These are phyloP conservation scores for Fomitiporia mediterranea DNA, from an alignment of 1,284 basidiomycete genomes.

Conservation along the genomic window DNA sequence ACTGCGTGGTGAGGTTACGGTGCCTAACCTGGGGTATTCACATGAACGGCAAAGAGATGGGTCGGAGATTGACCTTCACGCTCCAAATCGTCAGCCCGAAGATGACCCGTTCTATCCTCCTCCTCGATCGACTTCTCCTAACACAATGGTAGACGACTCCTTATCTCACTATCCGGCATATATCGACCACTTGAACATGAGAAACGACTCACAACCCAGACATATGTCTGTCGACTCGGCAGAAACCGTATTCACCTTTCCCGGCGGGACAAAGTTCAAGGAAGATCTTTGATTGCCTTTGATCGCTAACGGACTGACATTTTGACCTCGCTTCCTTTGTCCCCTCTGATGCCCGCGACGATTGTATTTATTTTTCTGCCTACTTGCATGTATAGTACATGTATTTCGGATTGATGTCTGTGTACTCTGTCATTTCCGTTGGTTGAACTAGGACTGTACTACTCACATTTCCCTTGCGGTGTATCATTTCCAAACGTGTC, in stretches of 20 bases:
- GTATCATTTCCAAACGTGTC: too few species aligned
- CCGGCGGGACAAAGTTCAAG: conserved; percentile 20
- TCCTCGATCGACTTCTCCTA: not conserved
- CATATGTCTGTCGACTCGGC: conserved; percentile 15
- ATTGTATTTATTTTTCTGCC: not conserved
- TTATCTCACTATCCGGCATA: not conserved
- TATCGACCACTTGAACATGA: not conserved
- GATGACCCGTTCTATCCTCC: conserved; percentile 3
- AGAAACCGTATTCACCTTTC: conserved; percentile 12
- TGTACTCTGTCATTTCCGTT: too few species aligned
- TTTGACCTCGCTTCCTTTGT: not conserved
- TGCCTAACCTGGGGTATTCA: not conserved
- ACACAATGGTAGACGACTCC: not conserved
- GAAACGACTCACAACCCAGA: not conserved
- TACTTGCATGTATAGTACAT: too few species aligned
- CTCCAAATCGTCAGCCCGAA: not conserved
- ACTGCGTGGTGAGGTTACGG: not conserved
- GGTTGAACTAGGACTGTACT: too few species aligned
- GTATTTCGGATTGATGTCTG: too few species aligned
- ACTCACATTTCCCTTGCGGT: too few species aligned
- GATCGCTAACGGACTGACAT: not conserved
- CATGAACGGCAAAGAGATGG: not conserved
- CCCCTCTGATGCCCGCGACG: too few species aligned
- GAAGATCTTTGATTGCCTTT: not conserved
- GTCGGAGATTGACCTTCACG: conserved; percentile 2